phyloP scores from a whole-genome alignment of 139 green algal species.

The Desmodesmus armatus region DNA sequence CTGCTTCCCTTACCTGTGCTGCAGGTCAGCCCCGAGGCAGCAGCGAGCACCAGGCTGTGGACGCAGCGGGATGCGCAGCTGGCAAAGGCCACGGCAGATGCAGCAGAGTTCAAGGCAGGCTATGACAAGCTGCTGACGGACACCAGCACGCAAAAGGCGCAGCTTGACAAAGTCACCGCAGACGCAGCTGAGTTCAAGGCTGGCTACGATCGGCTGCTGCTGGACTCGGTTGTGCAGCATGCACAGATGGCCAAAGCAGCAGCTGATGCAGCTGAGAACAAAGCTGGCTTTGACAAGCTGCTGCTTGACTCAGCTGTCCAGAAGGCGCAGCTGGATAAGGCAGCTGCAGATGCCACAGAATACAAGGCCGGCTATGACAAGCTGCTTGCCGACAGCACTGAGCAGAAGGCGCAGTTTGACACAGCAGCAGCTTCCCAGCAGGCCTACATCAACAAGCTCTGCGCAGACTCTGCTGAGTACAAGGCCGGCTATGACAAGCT shows the following conservation, averaged over 20 bases:
- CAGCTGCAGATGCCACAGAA: slow-evolving; percentile 31
- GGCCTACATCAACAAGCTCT: slow-evolving; percentile 12
- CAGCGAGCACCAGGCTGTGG: neutral
- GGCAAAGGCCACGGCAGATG: neutral
- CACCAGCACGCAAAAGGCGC: slow-evolving; percentile 18
- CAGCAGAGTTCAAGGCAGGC: slow-evolving; percentile 28
- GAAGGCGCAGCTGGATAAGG: slow-evolving; percentile 12
- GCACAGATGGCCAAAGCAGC: slow-evolving; percentile 10
- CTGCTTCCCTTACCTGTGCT: no score
- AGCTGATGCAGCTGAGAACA: slow-evolving; percentile 36
- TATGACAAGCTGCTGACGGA: slow-evolving; percentile 41
- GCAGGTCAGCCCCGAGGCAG: neutral
- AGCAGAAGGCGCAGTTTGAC: slow-evolving; percentile 32
- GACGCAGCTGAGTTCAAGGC: slow-evolving; percentile 42
- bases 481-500: slow-evolving; percentile 45
- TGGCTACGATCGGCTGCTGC: slow-evolving; percentile 35
- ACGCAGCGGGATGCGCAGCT: slow-evolving; percentile 6
- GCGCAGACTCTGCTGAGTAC: slow-evolving; percentile 23
- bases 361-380: slow-evolving; percentile 51
- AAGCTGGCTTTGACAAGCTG: slow-evolving; percentile 33
- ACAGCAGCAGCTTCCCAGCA: neutral
- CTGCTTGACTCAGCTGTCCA: neutral
- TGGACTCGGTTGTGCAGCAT: slow-evolving; percentile 15
- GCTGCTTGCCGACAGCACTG: neutral
- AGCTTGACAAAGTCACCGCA: slow-evolving; percentile 17